A percentile compares a stretch with the other conserved stretches of the same genome.
These are phyloP conservation scores for Penicillium daleae DNA, from an alignment of 495 filamentous ascomycete genomes.

Conservation along the genomic window DNA sequence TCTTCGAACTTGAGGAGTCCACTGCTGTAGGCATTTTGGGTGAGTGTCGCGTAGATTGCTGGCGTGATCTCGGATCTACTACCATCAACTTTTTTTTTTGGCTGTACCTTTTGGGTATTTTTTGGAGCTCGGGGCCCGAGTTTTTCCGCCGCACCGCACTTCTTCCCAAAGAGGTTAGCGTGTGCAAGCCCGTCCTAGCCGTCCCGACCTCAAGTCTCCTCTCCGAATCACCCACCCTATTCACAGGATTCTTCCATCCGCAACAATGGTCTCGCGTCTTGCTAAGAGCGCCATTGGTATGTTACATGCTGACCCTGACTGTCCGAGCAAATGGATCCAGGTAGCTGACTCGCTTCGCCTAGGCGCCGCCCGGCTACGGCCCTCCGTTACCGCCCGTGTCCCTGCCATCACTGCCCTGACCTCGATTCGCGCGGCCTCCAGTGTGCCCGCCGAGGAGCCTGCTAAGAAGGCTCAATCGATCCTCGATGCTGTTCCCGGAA, in stretches of 20 bases:
- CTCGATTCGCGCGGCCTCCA: slow-evolving; percentile 69
- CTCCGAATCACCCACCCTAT: slow-evolving; percentile 50
- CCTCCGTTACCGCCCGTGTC: slow-evolving; percentile 68
- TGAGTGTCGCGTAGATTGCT: slow-evolving; percentile 4
- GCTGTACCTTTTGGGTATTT: slow-evolving; percentile 26
- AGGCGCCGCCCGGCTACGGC: slow-evolving; percentile 92
- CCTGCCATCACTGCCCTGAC: slow-evolving; percentile 73
- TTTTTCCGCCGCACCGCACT: slow-evolving; percentile 58
- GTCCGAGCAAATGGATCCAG: slow-evolving; percentile 18
- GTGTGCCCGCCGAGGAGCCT: slow-evolving; percentile 79
- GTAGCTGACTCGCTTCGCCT: slow-evolving; percentile 32
- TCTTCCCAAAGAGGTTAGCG: slow-evolving; percentile 73
- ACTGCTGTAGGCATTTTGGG: slow-evolving; percentile 39
- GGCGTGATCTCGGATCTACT: slow-evolving; percentile 24
- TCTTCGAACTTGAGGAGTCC: slow-evolving; percentile 40
- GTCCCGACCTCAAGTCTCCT: slow-evolving; percentile 57
- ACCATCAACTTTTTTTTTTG: slow-evolving; percentile 27
- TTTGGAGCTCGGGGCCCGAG: slow-evolving; percentile 41
- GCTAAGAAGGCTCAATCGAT: slow-evolving; percentile 95
- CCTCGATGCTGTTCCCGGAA: slow-evolving; percentile 85
- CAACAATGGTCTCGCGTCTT: slow-evolving; percentile 93
- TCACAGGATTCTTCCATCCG: slow-evolving; percentile 41
- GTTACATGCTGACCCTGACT: slow-evolving; percentile 35
- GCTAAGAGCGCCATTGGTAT: slow-evolving; percentile 89
- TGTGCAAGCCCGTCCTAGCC: slow-evolving; percentile 85